Percentiles rank a stretch among this genome's conserved stretches.
phyloP scores from a whole-genome alignment of 2,329 filamentous ascomycete genomes.

The Tricladium varicosporioides region DNA sequence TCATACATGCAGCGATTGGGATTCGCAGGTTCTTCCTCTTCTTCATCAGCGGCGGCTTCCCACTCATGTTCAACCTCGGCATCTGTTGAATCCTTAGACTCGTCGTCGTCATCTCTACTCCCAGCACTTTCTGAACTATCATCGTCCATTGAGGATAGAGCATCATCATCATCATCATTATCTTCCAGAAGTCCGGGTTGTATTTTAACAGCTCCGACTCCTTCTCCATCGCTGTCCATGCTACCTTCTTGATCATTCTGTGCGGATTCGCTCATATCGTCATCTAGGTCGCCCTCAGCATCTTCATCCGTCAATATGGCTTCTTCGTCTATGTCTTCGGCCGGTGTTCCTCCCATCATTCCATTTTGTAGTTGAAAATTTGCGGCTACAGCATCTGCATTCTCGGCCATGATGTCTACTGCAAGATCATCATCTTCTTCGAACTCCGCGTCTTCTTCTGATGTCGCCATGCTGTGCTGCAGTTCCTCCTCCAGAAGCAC shows the following conservation, averaged over 20 bases:
- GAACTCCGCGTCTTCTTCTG: conserved; percentile 36
- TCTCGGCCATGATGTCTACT: conserved; percentile 27
- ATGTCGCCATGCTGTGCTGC: conserved; percentile 33
- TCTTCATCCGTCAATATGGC: conserved; percentile 32
- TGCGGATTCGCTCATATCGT: conserved; percentile 25
- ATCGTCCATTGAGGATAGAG: conserved; percentile 28
- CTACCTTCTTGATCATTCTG: conserved; percentile 37
- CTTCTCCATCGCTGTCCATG: conserved; percentile 39
- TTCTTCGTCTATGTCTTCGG: conserved; percentile 35
- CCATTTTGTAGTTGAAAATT: conserved; percentile 36
- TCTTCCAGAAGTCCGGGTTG: conserved; percentile 32
- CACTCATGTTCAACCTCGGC: conserved; percentile 57
- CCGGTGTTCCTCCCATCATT: conserved; percentile 26
- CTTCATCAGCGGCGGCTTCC: conserved; percentile 51
- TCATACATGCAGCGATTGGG: conserved; percentile 65
- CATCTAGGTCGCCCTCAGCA: conserved; percentile 37
- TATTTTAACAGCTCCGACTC: conserved; percentile 36
- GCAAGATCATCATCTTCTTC: conserved; percentile 35
- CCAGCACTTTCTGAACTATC: conserved; percentile 32
- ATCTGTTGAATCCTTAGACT: conserved; percentile 55
- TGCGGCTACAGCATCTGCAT: conserved; percentile 33
- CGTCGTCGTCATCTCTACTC: conserved; percentile 44
- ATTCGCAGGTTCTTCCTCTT: conserved; percentile 52
- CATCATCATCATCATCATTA: conserved; percentile 41
- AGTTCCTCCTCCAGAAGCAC: conserved; percentile 33